phyloP scores from a whole-genome alignment of 768 basidiomycete species.

The Amanita pallidorosea region DNA sequence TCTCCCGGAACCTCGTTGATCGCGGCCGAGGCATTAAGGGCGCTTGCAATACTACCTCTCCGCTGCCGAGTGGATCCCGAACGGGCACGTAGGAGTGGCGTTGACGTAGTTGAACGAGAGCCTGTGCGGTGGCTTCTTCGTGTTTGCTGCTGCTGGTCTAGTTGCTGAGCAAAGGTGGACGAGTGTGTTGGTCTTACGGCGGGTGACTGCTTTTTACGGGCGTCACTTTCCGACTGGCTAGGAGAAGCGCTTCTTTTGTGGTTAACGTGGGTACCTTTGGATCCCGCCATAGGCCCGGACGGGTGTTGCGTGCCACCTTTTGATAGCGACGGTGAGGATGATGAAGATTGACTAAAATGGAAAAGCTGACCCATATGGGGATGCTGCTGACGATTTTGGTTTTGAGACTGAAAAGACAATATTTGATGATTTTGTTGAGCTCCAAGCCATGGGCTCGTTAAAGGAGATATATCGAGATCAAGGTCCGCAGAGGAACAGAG shows the following conservation, averaged over 20 bases:
- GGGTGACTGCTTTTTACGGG: conserved; percentile 46
- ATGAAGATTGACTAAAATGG: conserved; percentile 6
- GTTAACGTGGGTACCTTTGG: conserved; percentile 6
- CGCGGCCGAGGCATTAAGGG: background rate
- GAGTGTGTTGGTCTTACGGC: conserved; percentile 28
- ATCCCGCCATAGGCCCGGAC: background rate
- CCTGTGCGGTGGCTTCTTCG: conserved; percentile 18
- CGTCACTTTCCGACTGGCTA: conserved; percentile 38
- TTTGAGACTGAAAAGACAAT: background rate
- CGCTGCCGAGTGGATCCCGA: conserved; percentile 26
- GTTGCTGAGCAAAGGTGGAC: conserved; percentile 7
- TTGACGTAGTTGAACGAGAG: conserved; percentile 49
- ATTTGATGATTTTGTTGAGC: conserved; percentile 27
- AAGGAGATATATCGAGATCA: conserved; percentile 67
- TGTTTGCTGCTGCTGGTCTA: conserved; percentile 7
- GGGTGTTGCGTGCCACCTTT: background rate
- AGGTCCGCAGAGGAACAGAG: conserved; percentile 37
- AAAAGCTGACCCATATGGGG: background rate
- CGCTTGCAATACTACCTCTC: conserved; percentile 26
- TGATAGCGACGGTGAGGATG: conserved; percentile 6
- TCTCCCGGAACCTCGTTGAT: conserved; percentile 29
- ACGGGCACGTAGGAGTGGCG: conserved; percentile 35
- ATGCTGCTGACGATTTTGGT: background rate
- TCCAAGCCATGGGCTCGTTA: conserved; percentile 76
- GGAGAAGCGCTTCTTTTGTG: conserved; percentile 53